Conservation (phyloP, 1,284 basidiomycete genomes). For the Cryptococcus sp. region DNA sequence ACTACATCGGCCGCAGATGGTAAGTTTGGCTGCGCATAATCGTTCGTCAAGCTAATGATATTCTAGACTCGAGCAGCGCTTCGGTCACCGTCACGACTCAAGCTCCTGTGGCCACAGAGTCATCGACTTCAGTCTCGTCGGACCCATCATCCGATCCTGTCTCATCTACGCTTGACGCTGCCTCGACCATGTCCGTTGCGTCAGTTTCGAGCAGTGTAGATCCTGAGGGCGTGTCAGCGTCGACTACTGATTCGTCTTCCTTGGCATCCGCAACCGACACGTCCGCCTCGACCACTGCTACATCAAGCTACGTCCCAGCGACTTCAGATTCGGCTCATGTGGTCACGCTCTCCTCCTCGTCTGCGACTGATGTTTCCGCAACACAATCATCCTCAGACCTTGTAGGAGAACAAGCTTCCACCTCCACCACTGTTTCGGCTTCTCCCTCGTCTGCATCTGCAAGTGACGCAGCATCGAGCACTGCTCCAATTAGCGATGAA, state of each 20-base stretch:
- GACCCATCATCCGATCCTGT: too few species aligned
- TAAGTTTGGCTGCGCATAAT: too few species aligned
- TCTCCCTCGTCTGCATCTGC: neutral
- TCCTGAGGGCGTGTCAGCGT: neutral
- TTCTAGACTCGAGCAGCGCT: too few species aligned
- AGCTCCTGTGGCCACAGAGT: too few species aligned
- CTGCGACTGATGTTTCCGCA: neutral
- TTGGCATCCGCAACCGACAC: neutral
- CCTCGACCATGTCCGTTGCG: too few species aligned
- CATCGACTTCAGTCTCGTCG: too few species aligned
- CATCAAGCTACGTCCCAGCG: neutral
- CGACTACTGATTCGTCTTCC: neutral
- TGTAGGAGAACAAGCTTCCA: neutral
- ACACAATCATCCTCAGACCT: neutral
- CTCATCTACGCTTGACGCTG: too few species aligned
- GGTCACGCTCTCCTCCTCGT: slow-evolving; percentile 1
- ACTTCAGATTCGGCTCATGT: too few species aligned
- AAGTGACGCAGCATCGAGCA: neutral
- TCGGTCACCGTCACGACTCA: too few species aligned
- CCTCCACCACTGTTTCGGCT: neutral
- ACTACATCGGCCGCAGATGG: neutral
- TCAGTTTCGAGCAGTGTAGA: neutral
- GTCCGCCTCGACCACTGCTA: neutral
- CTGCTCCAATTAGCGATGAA: too few species aligned
- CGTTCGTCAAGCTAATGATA: too few species aligned